phyloP scores from a whole-genome alignment of 768 basidiomycete genomes.

The Kwoniella dendrophila region DNA sequence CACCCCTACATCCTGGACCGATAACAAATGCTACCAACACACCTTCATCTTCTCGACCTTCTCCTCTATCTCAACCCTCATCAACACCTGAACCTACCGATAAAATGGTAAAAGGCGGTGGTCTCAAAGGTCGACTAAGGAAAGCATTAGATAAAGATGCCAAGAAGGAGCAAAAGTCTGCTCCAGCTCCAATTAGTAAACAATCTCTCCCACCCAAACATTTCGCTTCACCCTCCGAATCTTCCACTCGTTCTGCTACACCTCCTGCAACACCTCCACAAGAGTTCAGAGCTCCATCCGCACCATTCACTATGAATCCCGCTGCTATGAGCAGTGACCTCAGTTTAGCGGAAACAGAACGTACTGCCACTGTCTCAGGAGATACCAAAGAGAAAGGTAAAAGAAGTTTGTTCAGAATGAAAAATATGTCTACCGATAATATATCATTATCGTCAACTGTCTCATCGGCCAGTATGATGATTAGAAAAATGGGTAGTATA shows the following conservation, averaged over 20 bases:
- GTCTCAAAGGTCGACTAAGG: constrained; percentile 75
- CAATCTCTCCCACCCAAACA: constrained; percentile 27
- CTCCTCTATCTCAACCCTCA: constrained; percentile 68
- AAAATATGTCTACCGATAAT: constrained; percentile 88
- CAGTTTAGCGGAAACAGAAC: constrained; percentile 40
- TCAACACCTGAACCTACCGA: constrained; percentile 60
- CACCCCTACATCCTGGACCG: constrained; percentile 53
- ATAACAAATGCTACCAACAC: constrained; percentile 50
- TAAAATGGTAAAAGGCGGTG: constrained; percentile 58
- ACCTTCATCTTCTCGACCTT: constrained; percentile 49
- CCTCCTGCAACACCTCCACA: constrained; percentile 52
- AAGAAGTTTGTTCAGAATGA: constrained; percentile 78
- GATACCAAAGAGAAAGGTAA: constrained; percentile 58
- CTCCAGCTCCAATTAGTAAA: constrained; percentile 28
- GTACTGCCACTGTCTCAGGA: constrained; percentile 52
- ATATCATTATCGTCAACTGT: constrained; percentile 94
- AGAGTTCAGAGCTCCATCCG: constrained; percentile 26
- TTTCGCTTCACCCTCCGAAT: constrained; percentile 43
- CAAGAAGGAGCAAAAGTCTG: constrained; percentile 24
- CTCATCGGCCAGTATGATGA: constrained; percentile 92
- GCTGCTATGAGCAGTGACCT: constrained; percentile 42
- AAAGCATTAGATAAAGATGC: constrained; percentile 62
- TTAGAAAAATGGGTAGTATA: constrained; percentile 86
- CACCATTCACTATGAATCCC: constrained; percentile 34
- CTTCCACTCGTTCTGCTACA: constrained; percentile 45